phyloP scores from a whole-genome alignment of 1,284 basidiomycete genomes.

The Austropuccinia psidii region DNA sequence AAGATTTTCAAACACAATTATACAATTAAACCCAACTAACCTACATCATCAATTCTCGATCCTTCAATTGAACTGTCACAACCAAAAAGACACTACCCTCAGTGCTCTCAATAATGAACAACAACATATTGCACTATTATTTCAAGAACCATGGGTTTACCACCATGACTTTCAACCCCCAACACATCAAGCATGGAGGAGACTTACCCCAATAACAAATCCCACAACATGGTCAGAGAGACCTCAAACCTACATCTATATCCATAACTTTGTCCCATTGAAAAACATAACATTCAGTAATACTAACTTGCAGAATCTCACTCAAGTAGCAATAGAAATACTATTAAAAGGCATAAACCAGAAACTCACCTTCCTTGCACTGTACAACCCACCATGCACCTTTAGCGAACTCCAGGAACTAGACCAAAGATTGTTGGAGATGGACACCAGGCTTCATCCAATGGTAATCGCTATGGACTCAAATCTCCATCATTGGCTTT shows the following conservation, averaged over 20 bases:
- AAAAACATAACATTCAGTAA: too few species aligned
- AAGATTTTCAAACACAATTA: too few species aligned
- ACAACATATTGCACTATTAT: background rate
- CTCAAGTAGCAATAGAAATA: too few species aligned
- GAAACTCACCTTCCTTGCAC: too few species aligned
- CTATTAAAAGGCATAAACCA: too few species aligned
- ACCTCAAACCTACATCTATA: background rate
- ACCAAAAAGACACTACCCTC: constrained; percentile 16
- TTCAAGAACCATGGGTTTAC: constrained; percentile 9
- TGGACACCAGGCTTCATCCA: background rate
- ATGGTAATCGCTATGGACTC: constrained; percentile 1
- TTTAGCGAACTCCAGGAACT: too few species aligned
- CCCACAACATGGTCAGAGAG: background rate
- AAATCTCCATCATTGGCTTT: constrained; percentile 1
- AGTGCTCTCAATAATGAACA: background rate
- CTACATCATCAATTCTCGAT: too few species aligned
- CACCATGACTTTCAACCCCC: background rate
- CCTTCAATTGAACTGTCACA: constrained; percentile 15
- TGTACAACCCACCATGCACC: background rate
- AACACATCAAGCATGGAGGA: background rate
- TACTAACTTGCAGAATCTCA: too few species aligned
- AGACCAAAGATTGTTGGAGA: too few species aligned
- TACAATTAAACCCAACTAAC: too few species aligned
- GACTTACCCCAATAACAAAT: background rate
- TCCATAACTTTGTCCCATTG: background rate